A percentile compares a stretch with the other conserved stretches of the same genome.
Evolutionary conservation across 73 alveolate species (phyloP).

Genomic region (Effrenium voratum): DNA sequence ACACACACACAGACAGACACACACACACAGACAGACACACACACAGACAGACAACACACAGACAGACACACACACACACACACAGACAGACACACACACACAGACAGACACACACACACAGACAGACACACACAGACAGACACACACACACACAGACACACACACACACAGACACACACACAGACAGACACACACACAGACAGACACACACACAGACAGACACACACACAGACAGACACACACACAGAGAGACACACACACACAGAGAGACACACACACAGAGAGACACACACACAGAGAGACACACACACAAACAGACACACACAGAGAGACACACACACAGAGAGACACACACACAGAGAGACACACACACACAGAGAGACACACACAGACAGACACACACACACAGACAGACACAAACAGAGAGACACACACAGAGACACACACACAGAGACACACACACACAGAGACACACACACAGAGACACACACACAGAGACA

Average conservation of each 20-base stretch:
- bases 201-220: slow-evolving; percentile 5
- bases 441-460: background rate
- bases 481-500: background rate
- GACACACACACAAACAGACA: background rate
- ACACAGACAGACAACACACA: no score
- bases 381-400: slow-evolving; percentile 12
- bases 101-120: no score
- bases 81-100: no score
- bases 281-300: background rate
- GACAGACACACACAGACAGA: no score
- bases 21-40: no score
- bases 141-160: background rate
- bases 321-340: slow-evolving; percentile 7
- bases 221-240: background rate
- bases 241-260: slow-evolving; percentile 24
- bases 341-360: slow-evolving; percentile 7
- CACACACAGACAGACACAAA: background rate
- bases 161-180: background rate
- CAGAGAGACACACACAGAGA: slow-evolving; percentile 15
- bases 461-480: background rate
- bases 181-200: slow-evolving; percentile 18
- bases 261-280: background rate
- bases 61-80: no score
- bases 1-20: no score
- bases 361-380: background rate